A percentile compares a stretch with the other conserved stretches of the same genome.
These are phyloP conservation scores for Akebia trifoliata DNA, from an alignment of 164 flowering plant species.

Conservation along the genomic window DNA sequence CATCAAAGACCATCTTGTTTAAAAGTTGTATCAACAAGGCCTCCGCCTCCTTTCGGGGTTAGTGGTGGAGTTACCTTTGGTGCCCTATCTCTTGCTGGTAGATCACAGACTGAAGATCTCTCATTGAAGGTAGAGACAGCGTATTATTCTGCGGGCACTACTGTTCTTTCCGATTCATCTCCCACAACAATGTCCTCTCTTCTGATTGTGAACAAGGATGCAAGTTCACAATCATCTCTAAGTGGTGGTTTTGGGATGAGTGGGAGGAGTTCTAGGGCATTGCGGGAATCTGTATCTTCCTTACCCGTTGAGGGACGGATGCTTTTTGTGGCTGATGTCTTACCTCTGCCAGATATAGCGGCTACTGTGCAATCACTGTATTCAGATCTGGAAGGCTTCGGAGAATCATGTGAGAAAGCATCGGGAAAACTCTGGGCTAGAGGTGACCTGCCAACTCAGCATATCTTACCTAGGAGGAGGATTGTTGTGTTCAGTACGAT, in stretches of 20 bases:
- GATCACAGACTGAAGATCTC: slow-evolving; percentile 74
- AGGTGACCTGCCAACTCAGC: slow-evolving; percentile 85
- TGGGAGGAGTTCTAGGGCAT: slow-evolving; percentile 62
- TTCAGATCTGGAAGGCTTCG: slow-evolving; percentile 55
- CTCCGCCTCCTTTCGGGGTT: slow-evolving; percentile 87
- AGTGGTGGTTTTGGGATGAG: slow-evolving; percentile 43
- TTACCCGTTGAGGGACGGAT: slow-evolving; percentile 89
- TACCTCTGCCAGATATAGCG: slow-evolving; percentile 68
- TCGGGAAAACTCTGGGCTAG: slow-evolving; percentile 79
- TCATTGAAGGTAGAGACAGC: slow-evolving; percentile 84
- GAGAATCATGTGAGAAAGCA: slow-evolving; percentile 62
- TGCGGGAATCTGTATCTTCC: slow-evolving; percentile 75
- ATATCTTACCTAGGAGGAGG: slow-evolving; percentile 84
- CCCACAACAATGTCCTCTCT: slow-evolving; percentile 81
- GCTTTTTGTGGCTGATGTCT: slow-evolving; percentile 85
- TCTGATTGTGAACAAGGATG: slow-evolving; percentile 66
- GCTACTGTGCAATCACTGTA: slow-evolving; percentile 71
- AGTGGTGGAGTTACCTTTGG: slow-evolving; percentile 82
- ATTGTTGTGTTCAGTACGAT: slow-evolving; percentile 80
- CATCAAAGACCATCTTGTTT: slow-evolving; percentile 72
- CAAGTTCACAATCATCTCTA: slow-evolving; percentile 54
- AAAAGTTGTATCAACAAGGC: slow-evolving; percentile 86
- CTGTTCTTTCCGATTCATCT: slow-evolving; percentile 88
- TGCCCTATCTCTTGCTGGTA: slow-evolving; percentile 56
- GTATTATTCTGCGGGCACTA: slow-evolving; percentile 71